Percentiles rank a stretch among this genome's conserved stretches.
phyloP scores from a whole-genome alignment of 2,329 filamentous ascomycete species.

The Phyllosticta citrichinensis region DNA sequence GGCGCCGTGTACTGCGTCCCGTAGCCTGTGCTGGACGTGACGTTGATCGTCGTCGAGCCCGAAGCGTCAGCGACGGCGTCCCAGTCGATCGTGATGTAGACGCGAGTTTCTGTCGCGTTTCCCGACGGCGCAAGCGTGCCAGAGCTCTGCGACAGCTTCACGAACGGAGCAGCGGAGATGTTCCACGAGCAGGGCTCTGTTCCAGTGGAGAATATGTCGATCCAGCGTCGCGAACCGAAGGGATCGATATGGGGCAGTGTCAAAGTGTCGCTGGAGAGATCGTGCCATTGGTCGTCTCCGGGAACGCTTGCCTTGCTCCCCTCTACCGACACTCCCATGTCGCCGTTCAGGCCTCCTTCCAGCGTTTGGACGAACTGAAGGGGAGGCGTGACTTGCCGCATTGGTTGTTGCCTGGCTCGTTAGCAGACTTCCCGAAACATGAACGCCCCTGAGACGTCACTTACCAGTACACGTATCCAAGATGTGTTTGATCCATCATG shows the following conservation, averaged over 20 bases:
- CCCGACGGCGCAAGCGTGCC: conserved; percentile 23
- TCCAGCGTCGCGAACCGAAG: conserved; percentile 21
- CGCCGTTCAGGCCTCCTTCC: conserved; percentile 50
- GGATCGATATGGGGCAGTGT: conserved; percentile 23
- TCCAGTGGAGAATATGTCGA: conserved; percentile 28
- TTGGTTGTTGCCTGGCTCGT: conserved; percentile 59
- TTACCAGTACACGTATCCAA: conserved; percentile 32
- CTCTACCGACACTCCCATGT: conserved; percentile 55
- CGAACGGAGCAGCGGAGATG: conserved; percentile 27
- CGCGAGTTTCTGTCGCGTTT: conserved; percentile 22
- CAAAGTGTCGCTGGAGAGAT: conserved; percentile 31
- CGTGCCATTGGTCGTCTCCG: conserved; percentile 55
- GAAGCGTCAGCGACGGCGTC: conserved; percentile 17
- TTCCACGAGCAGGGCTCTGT: conserved; percentile 25
- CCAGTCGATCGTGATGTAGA: conserved; percentile 30
- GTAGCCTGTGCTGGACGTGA: conserved; percentile 26
- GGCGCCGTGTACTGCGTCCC: conserved; percentile 26
- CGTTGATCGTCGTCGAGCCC: conserved; percentile 22
- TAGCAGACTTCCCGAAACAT: not conserved
- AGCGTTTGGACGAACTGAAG: conserved; percentile 49
- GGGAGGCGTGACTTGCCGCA: conserved; percentile 56
- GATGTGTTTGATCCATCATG: conserved; percentile 30
- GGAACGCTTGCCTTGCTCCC: conserved; percentile 57
- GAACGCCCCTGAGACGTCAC: conserved; percentile 35
- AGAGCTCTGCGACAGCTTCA: conserved; percentile 23